Evolutionary conservation across 176 grass and related monocot species (phyloP).

Genomic region (Phragmites australis): DNA sequence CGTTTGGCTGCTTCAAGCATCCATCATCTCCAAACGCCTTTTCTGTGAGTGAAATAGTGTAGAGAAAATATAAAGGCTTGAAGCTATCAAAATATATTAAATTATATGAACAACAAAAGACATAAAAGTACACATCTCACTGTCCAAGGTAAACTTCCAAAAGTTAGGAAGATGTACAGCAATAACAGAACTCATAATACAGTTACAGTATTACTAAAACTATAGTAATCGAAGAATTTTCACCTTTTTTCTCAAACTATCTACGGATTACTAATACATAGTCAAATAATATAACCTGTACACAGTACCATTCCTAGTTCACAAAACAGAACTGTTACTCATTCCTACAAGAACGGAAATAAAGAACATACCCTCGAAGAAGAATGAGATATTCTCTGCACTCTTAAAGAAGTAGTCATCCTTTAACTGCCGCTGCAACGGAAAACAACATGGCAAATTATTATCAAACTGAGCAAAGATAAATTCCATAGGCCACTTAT

Average conservation of each 20-base stretch:
- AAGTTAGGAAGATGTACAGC: conserved; percentile 1
- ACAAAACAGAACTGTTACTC: background rate
- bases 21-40: conserved; percentile 91
- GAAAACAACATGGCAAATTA: conserved; percentile 7
- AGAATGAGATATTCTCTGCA: conserved; percentile 92
- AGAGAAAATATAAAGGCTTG: background rate
- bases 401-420: conserved; percentile 89
- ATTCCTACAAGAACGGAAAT: background rate
- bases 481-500: background rate
- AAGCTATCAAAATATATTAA: background rate
- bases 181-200: background rate
- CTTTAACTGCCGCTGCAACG: conserved; percentile 67
- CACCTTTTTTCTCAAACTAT: too few species aligned
- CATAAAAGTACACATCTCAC: background rate
- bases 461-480: background rate
- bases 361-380: conserved; percentile 79
- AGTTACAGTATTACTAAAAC: too few species aligned
- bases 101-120: background rate
- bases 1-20: conserved; percentile 80
- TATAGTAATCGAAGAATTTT: too few species aligned
- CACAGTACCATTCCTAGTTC: conserved; percentile 24
- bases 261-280: background rate
- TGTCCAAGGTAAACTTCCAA: background rate
- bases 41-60: conserved; percentile 46
- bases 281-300: background rate